phyloP scores from a whole-genome alignment of 306 rosid genomes.

The Medicago arabica region DNA sequence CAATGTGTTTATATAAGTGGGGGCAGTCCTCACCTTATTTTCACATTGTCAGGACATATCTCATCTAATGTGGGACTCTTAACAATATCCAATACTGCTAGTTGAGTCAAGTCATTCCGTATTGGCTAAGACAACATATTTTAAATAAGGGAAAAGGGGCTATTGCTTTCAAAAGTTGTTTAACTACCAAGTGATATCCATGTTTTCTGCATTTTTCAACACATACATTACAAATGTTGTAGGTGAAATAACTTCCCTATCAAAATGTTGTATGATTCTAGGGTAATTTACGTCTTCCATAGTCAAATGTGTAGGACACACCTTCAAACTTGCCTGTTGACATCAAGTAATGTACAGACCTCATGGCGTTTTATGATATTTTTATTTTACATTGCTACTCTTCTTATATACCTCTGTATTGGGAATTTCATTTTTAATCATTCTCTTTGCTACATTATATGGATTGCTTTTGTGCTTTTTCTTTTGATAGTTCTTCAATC shows the following conservation, averaged over 20 bases:
- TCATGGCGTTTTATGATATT: conserved; percentile 26
- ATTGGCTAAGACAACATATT: conserved; percentile 11
- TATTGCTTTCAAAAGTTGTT: not conserved
- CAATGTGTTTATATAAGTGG: too few species aligned
- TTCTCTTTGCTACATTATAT: conserved; percentile 36
- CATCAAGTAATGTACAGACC: not conserved
- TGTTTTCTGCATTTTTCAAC: conserved; percentile 22
- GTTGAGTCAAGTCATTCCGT: conserved; percentile 28
- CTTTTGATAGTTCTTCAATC: conserved; percentile 43
- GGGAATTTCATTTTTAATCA: conserved; percentile 4
- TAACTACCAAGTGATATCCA: conserved; percentile 11
- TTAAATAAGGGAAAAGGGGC: conserved; percentile 21
- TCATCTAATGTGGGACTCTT: too few species aligned
- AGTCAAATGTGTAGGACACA: conserved; percentile 24
- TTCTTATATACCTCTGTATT: conserved; percentile 3
- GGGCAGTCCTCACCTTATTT: too few species aligned
- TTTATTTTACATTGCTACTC: not conserved
- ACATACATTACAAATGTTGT: conserved; percentile 17
- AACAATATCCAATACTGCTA: not conserved
- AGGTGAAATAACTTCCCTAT: conserved; percentile 11
- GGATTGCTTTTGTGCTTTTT: conserved; percentile 32
- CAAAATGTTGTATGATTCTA: conserved; percentile 10
- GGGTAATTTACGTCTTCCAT: conserved; percentile 4
- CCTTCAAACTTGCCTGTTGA: conserved; percentile 20
- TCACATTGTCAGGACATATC: too few species aligned